These are phyloP conservation scores for Salix purpurea DNA, from an alignment of 345 rosid species.

Conservation along the genomic window DNA sequence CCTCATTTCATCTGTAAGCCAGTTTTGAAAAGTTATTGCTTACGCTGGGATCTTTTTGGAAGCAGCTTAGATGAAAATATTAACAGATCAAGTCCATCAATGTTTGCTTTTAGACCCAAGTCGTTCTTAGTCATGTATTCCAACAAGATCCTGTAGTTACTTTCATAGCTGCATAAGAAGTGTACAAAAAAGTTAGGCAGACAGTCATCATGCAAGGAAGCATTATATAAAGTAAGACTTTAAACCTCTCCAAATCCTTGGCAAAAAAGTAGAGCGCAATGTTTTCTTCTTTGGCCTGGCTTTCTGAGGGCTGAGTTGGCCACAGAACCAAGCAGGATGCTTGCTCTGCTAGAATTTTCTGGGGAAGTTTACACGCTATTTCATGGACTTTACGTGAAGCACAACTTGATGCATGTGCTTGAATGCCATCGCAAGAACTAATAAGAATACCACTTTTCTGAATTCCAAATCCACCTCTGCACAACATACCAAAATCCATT, in stretches of 20 bases:
- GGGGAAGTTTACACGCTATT: constrained; percentile 43
- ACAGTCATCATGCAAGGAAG: not conserved
- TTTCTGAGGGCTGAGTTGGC: constrained; percentile 2
- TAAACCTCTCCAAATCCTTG: not conserved
- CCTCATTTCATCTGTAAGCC: not conserved
- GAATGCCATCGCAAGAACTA: constrained; percentile 1
- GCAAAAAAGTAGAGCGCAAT: not conserved
- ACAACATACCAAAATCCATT: not conserved
- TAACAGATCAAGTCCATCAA: not conserved
- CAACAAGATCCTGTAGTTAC: not conserved
- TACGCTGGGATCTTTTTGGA: not conserved
- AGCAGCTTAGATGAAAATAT: not conserved
- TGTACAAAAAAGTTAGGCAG: not conserved
- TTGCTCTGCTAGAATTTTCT: constrained; percentile 5
- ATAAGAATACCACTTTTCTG: not conserved
- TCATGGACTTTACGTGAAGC: constrained; percentile 76
- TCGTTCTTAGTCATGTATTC: not conserved
- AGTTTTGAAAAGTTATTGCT: not conserved
- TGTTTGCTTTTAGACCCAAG: not conserved
- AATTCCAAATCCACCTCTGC: constrained; percentile 4
- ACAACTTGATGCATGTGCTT: constrained; percentile 65
- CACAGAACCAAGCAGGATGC: constrained; percentile 1
- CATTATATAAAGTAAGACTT: not conserved
- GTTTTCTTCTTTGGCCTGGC: constrained; percentile 8
- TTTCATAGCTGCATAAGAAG: not conserved